Base-by-base conservation (phyloP, 371 early-diverging fungal genomes). In the Parasitella parasitica region DNA sequence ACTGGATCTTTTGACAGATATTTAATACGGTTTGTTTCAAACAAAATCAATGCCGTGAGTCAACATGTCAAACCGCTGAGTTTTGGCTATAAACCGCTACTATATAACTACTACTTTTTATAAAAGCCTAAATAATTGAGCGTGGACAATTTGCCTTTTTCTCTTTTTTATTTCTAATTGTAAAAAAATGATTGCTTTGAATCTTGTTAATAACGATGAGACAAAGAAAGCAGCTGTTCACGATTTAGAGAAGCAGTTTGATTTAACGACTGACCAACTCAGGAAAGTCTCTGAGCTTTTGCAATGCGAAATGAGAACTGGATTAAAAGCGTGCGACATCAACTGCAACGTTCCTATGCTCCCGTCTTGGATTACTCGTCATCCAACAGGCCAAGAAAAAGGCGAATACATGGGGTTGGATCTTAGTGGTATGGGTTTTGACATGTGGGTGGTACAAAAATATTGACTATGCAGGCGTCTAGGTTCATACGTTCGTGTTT, bases 381-480 rank as follows among this genome's bases (percentile, higher is more conserved):
- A 73, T n/a, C 94, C 95, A 26, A 86, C 86, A 4, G 95, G 95
- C 27, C 79, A 85, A 68, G 97, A 97, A 71, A 83, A 73, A 12
- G 97, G 96, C 39, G 84, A 87, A 36, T 94, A 83, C 72, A 77
- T 97, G 50, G 95, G 95, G 13, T 78, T 98, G 38, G 98, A 98
- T 70, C 77, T 98, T 18, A 97, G 95, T 54, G 97, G 98, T 75
- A 77, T 67, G 27, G 15, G 18, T 46, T 22, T 46, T 46, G 46
- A 46, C 46, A 46, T 46, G 46, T 24, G 13, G 22, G 46, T 46
- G 24, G 46, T 9, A 46, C 46, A 46, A 11, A 11, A 18, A 43
- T 22, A 18, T 16, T 39, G 12, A n/a, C n/a, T n/a, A 12, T 46
- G 24, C 46, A 43, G 15, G 18, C 6, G 2, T 22, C 16, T 41